Conservation (phyloP, 441 rosid species). For the Populus tomentosa region DNA sequence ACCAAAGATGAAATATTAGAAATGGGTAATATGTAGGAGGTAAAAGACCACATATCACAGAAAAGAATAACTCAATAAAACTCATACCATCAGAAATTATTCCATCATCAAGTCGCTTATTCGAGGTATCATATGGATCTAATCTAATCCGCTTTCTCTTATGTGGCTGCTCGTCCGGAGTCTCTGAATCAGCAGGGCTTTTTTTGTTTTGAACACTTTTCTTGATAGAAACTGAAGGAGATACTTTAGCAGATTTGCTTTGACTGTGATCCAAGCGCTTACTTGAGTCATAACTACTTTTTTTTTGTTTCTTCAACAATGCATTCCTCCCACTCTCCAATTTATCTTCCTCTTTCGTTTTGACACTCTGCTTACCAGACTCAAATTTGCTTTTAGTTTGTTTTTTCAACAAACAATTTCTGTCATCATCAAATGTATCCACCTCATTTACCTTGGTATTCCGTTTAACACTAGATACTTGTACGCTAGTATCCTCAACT, state of each 20-base stretch:
- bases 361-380: conserved; percentile 27
- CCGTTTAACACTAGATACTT: conserved; percentile 14
- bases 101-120: conserved; percentile 77
- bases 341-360: conserved; percentile 21
- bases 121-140: conserved; percentile 78
- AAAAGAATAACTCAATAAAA: neutral
- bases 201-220: conserved; percentile 29
- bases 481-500: conserved; percentile 17
- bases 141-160: conserved; percentile 68
- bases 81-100: conserved; percentile 44
- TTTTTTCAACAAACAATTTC: conserved; percentile 22
- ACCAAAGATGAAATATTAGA: neutral
- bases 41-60: neutral
- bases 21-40: neutral
- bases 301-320: conserved; percentile 21
- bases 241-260: conserved; percentile 17
- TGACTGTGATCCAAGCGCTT: conserved; percentile 21
- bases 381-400: conserved; percentile 21
- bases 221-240: conserved; percentile 27
- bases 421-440: conserved; percentile 16
- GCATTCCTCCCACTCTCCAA: conserved; percentile 11
- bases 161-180: conserved; percentile 40
- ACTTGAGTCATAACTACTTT: conserved; percentile 24
- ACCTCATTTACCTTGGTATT: conserved; percentile 25
- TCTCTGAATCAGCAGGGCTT: conserved; percentile 21